Evolutionary conservation across 2,329 filamentous ascomycete genomes (phyloP).

Genomic region (Reticulascus tulasneorum): DNA sequence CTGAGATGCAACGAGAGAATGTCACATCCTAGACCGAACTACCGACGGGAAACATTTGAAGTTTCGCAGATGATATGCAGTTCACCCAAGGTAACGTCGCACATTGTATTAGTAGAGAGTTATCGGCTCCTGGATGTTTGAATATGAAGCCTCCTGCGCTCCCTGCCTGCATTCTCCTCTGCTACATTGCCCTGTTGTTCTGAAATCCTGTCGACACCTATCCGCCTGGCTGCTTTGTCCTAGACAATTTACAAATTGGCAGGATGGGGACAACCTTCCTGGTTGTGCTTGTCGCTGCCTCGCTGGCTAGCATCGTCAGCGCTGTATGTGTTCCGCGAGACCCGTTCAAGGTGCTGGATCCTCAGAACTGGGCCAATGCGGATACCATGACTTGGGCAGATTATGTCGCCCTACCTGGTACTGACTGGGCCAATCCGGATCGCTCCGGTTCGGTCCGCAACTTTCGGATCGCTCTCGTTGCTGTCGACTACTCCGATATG

Average conservation of each 20-base stretch:
- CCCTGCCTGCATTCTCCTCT: too few species aligned
- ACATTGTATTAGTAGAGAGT: too few species aligned
- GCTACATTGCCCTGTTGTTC: background rate
- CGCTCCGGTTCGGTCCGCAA: constrained; percentile 42
- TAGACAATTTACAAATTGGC: too few species aligned
- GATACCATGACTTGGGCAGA: constrained; percentile 52
- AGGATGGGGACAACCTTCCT: constrained; percentile 2
- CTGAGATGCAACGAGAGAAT: too few species aligned
- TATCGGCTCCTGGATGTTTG: too few species aligned
- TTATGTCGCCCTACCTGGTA: constrained; percentile 41
- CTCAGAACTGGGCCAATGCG: constrained; percentile 49
- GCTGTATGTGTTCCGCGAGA: constrained; percentile 19
- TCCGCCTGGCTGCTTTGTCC: constrained; percentile 8
- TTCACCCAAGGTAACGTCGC: too few species aligned
- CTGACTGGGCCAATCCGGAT: constrained; percentile 41
- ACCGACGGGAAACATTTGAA: too few species aligned
- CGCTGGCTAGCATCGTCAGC: constrained; percentile 4
- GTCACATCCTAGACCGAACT: too few species aligned
- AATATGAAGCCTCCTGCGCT: too few species aligned
- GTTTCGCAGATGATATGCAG: too few species aligned
- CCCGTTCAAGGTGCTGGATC: constrained; percentile 46
- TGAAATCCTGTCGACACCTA: background rate
- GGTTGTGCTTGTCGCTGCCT: constrained; percentile 5
- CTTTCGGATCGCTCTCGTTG: constrained; percentile 53
- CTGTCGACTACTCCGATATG: constrained; percentile 46